phyloP scores from a whole-genome alignment of 306 rosid species.

The Medicago ruthenica region DNA sequence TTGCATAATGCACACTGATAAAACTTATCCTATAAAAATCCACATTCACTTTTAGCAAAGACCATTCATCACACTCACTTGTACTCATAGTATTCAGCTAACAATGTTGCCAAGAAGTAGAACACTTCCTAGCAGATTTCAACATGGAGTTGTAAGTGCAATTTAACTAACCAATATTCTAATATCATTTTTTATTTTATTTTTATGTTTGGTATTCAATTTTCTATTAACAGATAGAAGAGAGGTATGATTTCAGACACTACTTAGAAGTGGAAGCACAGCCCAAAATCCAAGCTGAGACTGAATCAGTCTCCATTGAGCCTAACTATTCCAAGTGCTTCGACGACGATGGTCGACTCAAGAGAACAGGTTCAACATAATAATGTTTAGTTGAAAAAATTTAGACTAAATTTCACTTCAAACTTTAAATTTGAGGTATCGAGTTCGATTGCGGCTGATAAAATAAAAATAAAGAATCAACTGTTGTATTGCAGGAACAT shows the following conservation, averaged over 20 bases:
- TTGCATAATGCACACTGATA: background rate
- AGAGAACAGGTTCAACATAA: constrained; percentile 65
- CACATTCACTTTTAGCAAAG: constrained; percentile 27
- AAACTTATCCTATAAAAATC: constrained; percentile 44
- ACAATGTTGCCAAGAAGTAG: constrained; percentile 72
- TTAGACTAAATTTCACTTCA: background rate
- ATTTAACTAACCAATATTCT: background rate
- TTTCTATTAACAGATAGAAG: constrained; percentile 57
- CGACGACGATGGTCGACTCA: constrained; percentile 83
- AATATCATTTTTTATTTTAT: background rate
- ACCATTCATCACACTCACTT: too few relatives aligned
- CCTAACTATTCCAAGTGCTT: constrained; percentile 69
- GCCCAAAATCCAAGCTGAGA: constrained; percentile 51
- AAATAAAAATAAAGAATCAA: background rate
- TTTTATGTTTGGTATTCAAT: background rate
- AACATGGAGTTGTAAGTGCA: constrained; percentile 69
- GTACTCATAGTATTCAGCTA: background rate
- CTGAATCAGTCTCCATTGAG: constrained; percentile 50
- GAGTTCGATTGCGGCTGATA: background rate
- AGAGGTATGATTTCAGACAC: constrained; percentile 65
- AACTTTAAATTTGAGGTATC: background rate
- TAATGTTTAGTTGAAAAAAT: background rate
- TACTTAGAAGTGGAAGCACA: constrained; percentile 68
- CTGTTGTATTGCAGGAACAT: constrained; percentile 56
- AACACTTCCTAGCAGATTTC: constrained; percentile 82